A percentile compares a stretch with the other conserved stretches of the same genome.
These are phyloP conservation scores for Aspergillus spinulosporus DNA, from an alignment of 2,329 filamentous ascomycete species.

Conservation along the genomic window DNA sequence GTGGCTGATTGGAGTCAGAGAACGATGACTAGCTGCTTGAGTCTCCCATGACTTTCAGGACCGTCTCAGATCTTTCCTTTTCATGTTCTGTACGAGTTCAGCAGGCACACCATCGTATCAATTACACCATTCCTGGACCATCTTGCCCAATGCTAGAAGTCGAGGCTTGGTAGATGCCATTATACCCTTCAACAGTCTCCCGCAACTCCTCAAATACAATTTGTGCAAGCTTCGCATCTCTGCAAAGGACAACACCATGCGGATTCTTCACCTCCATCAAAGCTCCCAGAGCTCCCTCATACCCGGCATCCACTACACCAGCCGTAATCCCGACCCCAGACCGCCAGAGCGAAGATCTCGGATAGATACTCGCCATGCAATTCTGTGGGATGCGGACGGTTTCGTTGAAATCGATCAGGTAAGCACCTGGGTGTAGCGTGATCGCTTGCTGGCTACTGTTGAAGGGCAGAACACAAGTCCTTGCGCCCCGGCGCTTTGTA, in stretches of 20 bases:
- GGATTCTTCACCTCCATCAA: constrained; percentile 42
- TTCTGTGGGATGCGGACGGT: constrained; percentile 40
- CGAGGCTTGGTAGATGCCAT: constrained; percentile 39
- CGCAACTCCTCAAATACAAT: constrained; percentile 43
- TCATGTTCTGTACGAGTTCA: too few relatives aligned
- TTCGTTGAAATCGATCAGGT: constrained; percentile 42
- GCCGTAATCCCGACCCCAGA: constrained; percentile 41
- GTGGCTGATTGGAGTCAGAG: too few relatives aligned
- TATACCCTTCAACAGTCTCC: constrained; percentile 40
- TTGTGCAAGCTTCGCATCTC: constrained; percentile 42
- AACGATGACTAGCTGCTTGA: too few relatives aligned
- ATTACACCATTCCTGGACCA: neutral
- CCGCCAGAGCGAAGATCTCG: constrained; percentile 43
- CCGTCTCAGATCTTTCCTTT: too few relatives aligned
- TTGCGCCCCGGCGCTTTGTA: constrained; percentile 22
- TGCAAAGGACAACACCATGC: constrained; percentile 34
- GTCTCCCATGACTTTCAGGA: too few relatives aligned
- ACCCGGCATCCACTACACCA: constrained; percentile 47
- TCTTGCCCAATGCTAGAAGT: constrained; percentile 21
- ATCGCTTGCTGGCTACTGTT: constrained; percentile 16
- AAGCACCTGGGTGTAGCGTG: constrained; percentile 33
- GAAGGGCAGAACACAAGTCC: constrained; percentile 23
- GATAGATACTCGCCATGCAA: constrained; percentile 43
- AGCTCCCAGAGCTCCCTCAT: constrained; percentile 44
- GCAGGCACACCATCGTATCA: too few relatives aligned